phyloP scores from a whole-genome alignment of 106 monocot genomes.

The Vanilla planifolia region DNA sequence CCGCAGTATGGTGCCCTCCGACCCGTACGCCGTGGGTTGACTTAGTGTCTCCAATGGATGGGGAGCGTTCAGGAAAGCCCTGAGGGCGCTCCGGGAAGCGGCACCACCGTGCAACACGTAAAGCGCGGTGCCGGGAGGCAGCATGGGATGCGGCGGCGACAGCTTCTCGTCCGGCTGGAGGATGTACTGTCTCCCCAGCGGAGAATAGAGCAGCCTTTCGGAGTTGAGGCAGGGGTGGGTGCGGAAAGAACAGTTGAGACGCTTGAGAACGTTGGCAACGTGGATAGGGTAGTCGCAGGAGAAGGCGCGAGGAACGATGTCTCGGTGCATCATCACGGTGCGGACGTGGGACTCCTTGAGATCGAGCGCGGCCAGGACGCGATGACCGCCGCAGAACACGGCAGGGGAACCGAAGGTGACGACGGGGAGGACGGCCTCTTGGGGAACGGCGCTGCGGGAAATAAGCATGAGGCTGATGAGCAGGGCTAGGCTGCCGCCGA shows the following conservation, averaged over 20 bases:
- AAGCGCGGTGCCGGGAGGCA: conserved; percentile 58
- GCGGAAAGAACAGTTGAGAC: conserved; percentile 51
- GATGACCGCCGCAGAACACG: conserved; percentile 62
- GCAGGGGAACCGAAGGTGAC: conserved; percentile 85
- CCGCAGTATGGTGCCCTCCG: conserved; percentile 73
- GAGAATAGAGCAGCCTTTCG: conserved; percentile 66
- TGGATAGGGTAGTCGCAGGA: conserved; percentile 76
- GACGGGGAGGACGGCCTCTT: conserved; percentile 43
- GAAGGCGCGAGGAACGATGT: conserved; percentile 91
- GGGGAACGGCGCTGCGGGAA: conserved; percentile 24
- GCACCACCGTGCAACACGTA: conserved; percentile 23
- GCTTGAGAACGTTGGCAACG: conserved; percentile 54
- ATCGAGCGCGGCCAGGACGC: conserved; percentile 35
- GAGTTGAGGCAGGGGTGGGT: conserved; percentile 73
- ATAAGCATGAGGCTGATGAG: conserved; percentile 74
- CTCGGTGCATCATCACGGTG: conserved; percentile 80
- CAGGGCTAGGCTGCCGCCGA: conserved; percentile 82
- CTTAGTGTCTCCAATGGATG: conserved; percentile 85
- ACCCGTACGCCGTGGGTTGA: conserved; percentile 64
- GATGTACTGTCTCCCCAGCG: conserved; percentile 58
- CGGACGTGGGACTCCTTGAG: conserved; percentile 42
- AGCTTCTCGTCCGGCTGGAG: conserved; percentile 59
- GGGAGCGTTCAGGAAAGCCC: conserved; percentile 71
- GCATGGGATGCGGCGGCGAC: conserved; percentile 65
- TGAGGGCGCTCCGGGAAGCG: conserved; percentile 15